Evolutionary conservation across 306 rosid genomes (phyloP).

Genomic region (Notholithocarpus densiflorus): DNA sequence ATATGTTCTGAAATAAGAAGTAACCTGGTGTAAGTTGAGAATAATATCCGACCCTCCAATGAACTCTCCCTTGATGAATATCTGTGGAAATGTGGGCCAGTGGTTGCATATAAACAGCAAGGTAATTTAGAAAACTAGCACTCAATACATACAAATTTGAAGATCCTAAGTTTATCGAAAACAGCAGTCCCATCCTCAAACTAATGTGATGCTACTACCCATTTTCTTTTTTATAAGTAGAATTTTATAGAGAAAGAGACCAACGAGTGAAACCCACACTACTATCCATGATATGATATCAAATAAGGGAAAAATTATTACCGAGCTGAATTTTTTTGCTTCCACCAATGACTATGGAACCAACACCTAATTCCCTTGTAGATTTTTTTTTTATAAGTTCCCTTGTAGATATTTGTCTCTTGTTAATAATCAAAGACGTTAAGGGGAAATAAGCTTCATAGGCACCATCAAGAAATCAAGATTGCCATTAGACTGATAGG

Average conservation of each 20-base stretch:
- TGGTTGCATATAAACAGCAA: conserved; percentile 34
- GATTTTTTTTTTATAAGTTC: too few species aligned
- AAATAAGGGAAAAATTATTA: not conserved
- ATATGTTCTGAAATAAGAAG: not conserved
- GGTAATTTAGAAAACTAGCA: not conserved
- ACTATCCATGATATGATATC: not conserved
- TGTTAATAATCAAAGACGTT: too few species aligned
- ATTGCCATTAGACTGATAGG: not conserved
- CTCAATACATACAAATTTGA: not conserved
- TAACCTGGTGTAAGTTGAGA: conserved; percentile 84
- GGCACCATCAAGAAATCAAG: not conserved
- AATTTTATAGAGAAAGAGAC: not conserved
- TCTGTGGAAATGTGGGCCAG: conserved; percentile 93
- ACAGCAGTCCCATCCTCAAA: not conserved
- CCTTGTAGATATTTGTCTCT: too few species aligned
- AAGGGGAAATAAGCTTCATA: not conserved
- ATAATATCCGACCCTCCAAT: conserved; percentile 88
- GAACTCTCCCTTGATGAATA: conserved; percentile 92
- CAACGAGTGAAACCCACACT: not conserved
- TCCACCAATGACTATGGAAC: not conserved
- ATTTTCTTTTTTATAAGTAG: not conserved
- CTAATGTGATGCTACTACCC: not conserved
- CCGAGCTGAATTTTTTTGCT: not conserved
- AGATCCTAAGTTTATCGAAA: not conserved
- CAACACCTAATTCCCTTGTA: not conserved